Percentiles rank a stretch among this genome's conserved stretches.
Conservation (phyloP, 805 yeast genomes). For the Candida ovalis region DNA sequence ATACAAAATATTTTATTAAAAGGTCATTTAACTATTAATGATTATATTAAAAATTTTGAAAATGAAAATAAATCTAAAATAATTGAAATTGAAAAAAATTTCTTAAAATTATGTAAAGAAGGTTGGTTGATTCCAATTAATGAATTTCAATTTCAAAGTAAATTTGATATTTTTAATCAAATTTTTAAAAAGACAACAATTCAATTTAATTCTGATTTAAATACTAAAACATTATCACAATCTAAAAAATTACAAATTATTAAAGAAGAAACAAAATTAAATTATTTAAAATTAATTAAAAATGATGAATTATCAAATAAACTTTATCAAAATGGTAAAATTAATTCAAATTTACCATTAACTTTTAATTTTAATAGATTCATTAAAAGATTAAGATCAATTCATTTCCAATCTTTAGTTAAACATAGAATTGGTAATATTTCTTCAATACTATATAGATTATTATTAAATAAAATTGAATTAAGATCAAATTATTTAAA, state of each 20-base stretch:
- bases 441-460: constrained; percentile 59
- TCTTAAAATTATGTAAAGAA: constrained; percentile 44
- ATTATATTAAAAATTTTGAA: constrained; percentile 37
- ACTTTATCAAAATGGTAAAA: constrained; percentile 23
- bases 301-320: constrained; percentile 9
- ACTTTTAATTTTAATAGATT: constrained; percentile 64
- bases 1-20: constrained; percentile 65
- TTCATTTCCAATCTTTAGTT: constrained; percentile 59
- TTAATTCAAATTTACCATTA: constrained; percentile 49
- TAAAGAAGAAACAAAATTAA: constrained; percentile 47
- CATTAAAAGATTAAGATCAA: constrained; percentile 60
- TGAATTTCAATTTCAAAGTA: constrained; percentile 27
- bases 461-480: constrained; percentile 58
- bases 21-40: constrained; percentile 61
- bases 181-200: constrained; percentile 38
- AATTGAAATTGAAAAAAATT: constrained; percentile 33
- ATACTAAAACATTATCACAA: constrained; percentile 41
- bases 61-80: constrained; percentile 16
- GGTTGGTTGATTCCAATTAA: constrained; percentile 50
- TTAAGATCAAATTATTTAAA: constrained; percentile 40
- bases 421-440: constrained; percentile 66
- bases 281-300: constrained; percentile 14
- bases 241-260: constrained; percentile 58
- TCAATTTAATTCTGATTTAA: constrained; percentile 27
- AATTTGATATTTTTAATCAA: constrained; percentile 29